Evolutionary conservation across 371 early-diverging fungal genomes (phyloP).

Genomic region (Mortierella sp.): DNA sequence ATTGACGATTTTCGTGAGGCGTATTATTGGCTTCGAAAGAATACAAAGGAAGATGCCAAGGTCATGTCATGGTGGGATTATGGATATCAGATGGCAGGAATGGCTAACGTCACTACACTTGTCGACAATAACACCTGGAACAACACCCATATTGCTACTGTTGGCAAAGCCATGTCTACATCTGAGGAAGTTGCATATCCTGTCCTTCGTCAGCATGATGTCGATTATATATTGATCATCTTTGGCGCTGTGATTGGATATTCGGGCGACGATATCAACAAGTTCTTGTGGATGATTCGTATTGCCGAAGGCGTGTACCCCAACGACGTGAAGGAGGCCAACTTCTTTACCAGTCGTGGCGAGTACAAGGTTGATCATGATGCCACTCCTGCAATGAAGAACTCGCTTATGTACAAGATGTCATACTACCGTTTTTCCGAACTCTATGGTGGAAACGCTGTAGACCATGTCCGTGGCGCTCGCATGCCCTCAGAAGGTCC

Average conservation of each 20-base stretch:
- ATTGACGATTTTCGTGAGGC: conserved; percentile 99
- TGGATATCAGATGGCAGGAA: conserved; percentile 99
- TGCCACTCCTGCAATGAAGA: conserved; percentile 91
- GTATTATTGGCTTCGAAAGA: conserved; percentile 98
- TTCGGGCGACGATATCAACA: conserved; percentile 99
- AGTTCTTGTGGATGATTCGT: conserved; percentile 99
- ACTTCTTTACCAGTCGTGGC: conserved; percentile 90
- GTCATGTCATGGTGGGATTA: conserved; percentile 99
- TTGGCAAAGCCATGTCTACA: conserved; percentile 95
- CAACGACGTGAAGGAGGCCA: conserved; percentile 87
- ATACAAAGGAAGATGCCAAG: conserved; percentile 93
- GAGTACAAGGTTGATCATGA: conserved; percentile 95
- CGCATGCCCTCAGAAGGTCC: conserved; percentile 83
- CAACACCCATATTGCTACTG: conserved; percentile 99
- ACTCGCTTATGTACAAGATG: conserved; percentile 97
- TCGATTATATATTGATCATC: conserved; percentile 96
- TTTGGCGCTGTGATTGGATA: conserved; percentile 97
- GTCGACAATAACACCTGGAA: conserved; percentile 99
- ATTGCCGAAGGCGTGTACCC: conserved; percentile 98
- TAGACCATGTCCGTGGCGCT: conserved; percentile 92
- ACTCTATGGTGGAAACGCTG: conserved; percentile 82
- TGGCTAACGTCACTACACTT: conserved; percentile 96
- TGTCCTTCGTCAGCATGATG: conserved; percentile 92
- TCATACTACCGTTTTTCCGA: conserved; percentile 95
- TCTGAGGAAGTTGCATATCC: conserved; percentile 93